Base-by-base conservation (phyloP, 371 early-diverging fungal genomes). In the Dichotomocladium elegans region DNA sequence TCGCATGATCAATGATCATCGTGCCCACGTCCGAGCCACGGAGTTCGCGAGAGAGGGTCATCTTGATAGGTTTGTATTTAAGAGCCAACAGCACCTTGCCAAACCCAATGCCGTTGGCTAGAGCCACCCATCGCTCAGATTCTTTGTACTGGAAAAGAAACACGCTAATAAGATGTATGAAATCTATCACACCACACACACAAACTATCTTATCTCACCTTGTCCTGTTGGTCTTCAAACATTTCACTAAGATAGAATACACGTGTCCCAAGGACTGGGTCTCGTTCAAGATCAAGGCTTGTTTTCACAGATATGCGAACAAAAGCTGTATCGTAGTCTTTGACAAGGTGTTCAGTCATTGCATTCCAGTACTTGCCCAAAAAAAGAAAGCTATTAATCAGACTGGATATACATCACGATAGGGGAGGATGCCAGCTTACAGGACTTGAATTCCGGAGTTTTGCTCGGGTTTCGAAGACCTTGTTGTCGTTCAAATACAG, bases 351-450 rank as follows among this genome's bases (percentile, higher is more conserved):
- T 41, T 66, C 70, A 2, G 63, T 51, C 7, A 49, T 58, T 3
- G 70, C 61, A 30, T 70, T 63, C 70, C 70, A 70, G 29, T 58
- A 56, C 66, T 69, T 51, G n/a, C n/a, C n/a, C n/a, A n/a, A n/a
- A 9, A 37, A 30, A 3, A 44, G 11, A 43, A 43, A 27, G 11
- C n/a, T 21, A 9, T 22, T 11, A 31, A n/a, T n/a, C n/a, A n/a
- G n/a, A n/a, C n/a, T 53, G 3, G 26, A 10, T 50, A 4, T 14
- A 19, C 17, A 15, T 25, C 22, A 24, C 26, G 17, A 47, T 25
- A 27, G 14, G 17, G 41, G n/a, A 2, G 42, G 8, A 43, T 21
- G 17, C 19, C 24, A 10, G 25, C 53, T 63, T 64, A 68, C 69
- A 21, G 70, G 70, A 31, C 49, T 53, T 6, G 63, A 52, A 30